These are phyloP conservation scores for Penicillium flavigenum DNA, from an alignment of 495 filamentous ascomycete genomes.

Conservation along the genomic window DNA sequence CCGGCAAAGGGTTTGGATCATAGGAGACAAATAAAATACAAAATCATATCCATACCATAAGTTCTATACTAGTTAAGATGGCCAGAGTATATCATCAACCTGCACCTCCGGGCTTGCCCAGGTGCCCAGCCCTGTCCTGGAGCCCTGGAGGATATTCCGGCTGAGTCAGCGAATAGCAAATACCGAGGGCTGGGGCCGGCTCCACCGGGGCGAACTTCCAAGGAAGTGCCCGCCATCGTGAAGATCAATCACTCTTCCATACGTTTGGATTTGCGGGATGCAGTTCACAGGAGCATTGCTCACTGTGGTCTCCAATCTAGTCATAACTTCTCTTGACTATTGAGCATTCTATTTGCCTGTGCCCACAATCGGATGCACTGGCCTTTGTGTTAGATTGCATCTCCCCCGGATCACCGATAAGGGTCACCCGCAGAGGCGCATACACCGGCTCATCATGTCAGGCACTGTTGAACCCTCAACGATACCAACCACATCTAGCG, in stretches of 20 bases:
- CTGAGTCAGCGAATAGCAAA: background rate
- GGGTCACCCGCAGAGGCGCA: conserved; percentile 15
- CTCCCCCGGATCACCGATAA: conserved; percentile 28
- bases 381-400: conserved; percentile 18
- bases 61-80: too few species aligned
- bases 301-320: conserved; percentile 6
- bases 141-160: background rate
- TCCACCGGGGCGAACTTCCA: background rate
- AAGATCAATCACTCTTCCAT: conserved; percentile 7
- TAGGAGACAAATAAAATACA: conserved; percentile 1
- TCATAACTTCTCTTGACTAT: background rate
- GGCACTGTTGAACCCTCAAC: conserved; percentile 17
- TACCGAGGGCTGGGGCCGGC: background rate
- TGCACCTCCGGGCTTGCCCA: background rate
- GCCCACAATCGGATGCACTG: conserved; percentile 5
- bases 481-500: conserved; percentile 24
- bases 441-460: conserved; percentile 25
- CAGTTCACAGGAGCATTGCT: conserved; percentile 20
- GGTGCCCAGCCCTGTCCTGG: too few species aligned
- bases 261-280: conserved; percentile 14
- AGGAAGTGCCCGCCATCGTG: conserved; percentile 9
- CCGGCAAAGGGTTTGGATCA: conserved; percentile 5
- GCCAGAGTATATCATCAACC: background rate
- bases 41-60: background rate
- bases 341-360: background rate